Base-by-base conservation (phyloP, 805 yeast genomes). In the Nakazawaea ernobii region DNA sequence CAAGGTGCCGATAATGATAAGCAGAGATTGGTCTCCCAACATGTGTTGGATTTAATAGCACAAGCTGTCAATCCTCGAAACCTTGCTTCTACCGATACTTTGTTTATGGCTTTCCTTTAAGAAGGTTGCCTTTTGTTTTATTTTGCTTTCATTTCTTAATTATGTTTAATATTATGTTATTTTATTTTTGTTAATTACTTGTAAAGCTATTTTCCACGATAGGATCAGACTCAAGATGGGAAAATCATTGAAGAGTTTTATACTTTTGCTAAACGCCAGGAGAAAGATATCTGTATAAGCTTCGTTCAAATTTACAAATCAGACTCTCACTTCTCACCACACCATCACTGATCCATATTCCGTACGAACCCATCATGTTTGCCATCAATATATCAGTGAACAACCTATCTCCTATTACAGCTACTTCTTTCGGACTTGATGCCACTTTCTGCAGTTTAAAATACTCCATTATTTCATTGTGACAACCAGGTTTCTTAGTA, bases 41-140 rank as follows among this genome's bases (percentile, higher is more conserved):
- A 87, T 52, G 86, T 90, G 32, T 74, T 94, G 54, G 97, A 94
- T 58, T 76, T 92, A 59, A 88, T 94, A 45, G 84, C 95, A 5
- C 90, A 88, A 59, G 98, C 99, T 6, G 97, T 91, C 13, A 92
- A 91, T 60, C 97, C 98, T 32, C 79, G 96, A 57, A 88, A 89
- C 58, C 69, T 94, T 56, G 97, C 98, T 13, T 81, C 88, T 46
- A 84, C 95, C 6, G 99, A 94, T 57, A 82, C 90, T 13, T 74
- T 87, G 53, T 94, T 96, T 90, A 88, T 94, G 96, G 94, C 99
- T 1, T 94, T 89, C 69, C 79, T 90, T 56, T 90, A 70, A 53
- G n/a, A 4, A 13, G 8, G n/a, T 15, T n/a, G n/a, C 14, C 20
- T 29, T 24, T 42, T 43, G 17, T 40, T 30, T 42, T 43, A 24